Base-by-base conservation (phyloP, 352 stramenopile species). In the Halophytophthora polymorphica region DNA sequence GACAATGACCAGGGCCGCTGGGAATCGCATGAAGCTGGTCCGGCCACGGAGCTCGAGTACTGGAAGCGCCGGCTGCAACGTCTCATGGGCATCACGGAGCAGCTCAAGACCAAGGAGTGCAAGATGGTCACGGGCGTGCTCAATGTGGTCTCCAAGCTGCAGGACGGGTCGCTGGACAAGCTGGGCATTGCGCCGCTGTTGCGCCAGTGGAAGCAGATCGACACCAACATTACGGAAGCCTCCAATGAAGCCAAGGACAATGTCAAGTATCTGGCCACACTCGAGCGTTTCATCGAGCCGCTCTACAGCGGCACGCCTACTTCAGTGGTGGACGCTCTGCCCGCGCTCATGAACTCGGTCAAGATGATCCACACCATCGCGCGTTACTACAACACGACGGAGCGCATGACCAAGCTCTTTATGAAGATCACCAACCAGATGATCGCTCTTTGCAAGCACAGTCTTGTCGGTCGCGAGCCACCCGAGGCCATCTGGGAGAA, bases 371-470 rank as follows among this genome's bases (percentile, higher is more conserved):
- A 96, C 64, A 92, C 80, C 0, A 96, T 95, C 38, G 80, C 83
- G 3, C 75, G 86, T 1, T 94, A 93, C 53, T 96, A 94, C 66
- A 95, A 94, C 61, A 95, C 86, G 19, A 94, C 85, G 0, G 86
- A 96, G 61, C 64, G 86, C 21, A 96, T 96, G 86, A 95, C 86
- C 3, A 93, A 91, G 51, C 65, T 96, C 15, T 93, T 96, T 49
- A 90, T 90, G 84, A 95, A 93, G 58, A 90, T 95, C 63, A 95
- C 86, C 0, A 96, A 95, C 59, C 83, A 93, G 56, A 95, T 95
- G 82, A 95, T 96, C 55, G 61, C 66, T 2, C 48, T 90, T 15
- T 94, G 83, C 58, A 92, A 90, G 64, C 73, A 56, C 45, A 80
- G 62, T 48, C 73, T 96, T 11, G 50, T 86, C 10, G 76, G 79